Percentiles rank a stretch among this genome's conserved stretches.
These are phyloP conservation scores for Amoeboaphelidium protococcarum DNA, from an alignment of 371 early-diverging fungal genomes.

Conservation along the genomic window DNA sequence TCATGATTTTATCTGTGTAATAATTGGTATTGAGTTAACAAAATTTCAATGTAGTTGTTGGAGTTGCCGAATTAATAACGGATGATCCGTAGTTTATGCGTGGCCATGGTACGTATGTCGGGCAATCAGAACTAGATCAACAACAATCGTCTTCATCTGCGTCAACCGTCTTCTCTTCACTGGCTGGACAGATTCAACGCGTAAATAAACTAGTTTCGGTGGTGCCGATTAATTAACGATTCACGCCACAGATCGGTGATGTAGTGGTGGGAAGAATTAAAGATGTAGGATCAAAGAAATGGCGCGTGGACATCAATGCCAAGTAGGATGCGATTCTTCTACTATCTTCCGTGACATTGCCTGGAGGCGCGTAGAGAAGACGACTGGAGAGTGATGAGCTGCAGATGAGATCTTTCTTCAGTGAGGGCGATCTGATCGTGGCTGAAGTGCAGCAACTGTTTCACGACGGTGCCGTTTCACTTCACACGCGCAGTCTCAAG, in stretches of 20 bases:
- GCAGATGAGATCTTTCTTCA: slow-evolving; percentile 86
- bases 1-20: too few species aligned
- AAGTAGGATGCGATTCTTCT: slow-evolving; percentile 65
- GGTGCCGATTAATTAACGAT: slow-evolving; percentile 51
- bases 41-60: slow-evolving; percentile 31
- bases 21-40: too few species aligned
- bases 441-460: slow-evolving; percentile 88
- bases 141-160: slow-evolving; percentile 18
- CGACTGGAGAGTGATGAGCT: slow-evolving; percentile 95
- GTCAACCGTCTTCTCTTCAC: slow-evolving; percentile 34
- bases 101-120: slow-evolving; percentile 94
- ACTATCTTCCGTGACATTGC: slow-evolving; percentile 82
- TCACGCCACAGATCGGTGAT: slow-evolving; percentile 88
- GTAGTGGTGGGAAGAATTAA: slow-evolving; percentile 91
- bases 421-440: slow-evolving; percentile 84
- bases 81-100: slow-evolving; percentile 56
- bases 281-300: slow-evolving; percentile 69
- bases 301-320: slow-evolving; percentile 88
- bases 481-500: slow-evolving; percentile 87
- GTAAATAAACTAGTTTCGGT: slow-evolving; percentile 92
- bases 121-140: too few species aligned
- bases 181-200: slow-evolving; percentile 72
- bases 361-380: slow-evolving; percentile 89
- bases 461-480: slow-evolving; percentile 55
- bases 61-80: slow-evolving; percentile 66